These are phyloP conservation scores for Boechera stricta DNA, from an alignment of 345 rosid genomes.

Conservation along the genomic window DNA sequence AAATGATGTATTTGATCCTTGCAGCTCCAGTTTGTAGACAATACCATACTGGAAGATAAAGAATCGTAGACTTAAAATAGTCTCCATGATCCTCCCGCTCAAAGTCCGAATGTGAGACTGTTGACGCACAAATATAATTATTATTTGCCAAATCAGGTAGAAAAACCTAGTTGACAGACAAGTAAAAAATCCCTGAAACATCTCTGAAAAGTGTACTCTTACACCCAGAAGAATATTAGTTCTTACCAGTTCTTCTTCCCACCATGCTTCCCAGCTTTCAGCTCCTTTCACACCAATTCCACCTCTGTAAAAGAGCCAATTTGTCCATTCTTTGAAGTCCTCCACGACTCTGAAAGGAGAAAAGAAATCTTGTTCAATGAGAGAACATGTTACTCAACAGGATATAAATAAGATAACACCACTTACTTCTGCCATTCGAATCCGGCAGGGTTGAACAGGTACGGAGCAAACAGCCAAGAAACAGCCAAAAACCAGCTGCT, in stretches of 20 bases:
- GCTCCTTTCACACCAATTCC: constrained; percentile 99
- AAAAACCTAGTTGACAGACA: neutral
- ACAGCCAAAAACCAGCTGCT: constrained; percentile 98
- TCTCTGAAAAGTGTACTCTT: constrained; percentile 4
- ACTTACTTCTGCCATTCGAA: constrained; percentile 99
- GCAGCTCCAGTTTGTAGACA: constrained; percentile 80
- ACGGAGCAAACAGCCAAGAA: constrained; percentile 98
- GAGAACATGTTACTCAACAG: constrained; percentile 10
- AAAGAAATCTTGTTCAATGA: constrained; percentile 21
- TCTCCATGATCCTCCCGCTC: constrained; percentile 88
- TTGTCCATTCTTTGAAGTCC: constrained; percentile 99
- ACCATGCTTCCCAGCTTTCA: constrained; percentile 99
- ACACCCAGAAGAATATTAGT: constrained; percentile 2
- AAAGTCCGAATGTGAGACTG: constrained; percentile 90
- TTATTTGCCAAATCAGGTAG: constrained; percentile 14
- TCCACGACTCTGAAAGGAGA: constrained; percentile 73
- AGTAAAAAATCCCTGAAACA: constrained; percentile 19
- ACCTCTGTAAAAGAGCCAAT: constrained; percentile 98
- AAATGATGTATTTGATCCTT: constrained; percentile 63
- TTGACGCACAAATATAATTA: constrained; percentile 24
- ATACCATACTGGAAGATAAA: constrained; percentile 94
- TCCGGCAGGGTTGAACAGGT: constrained; percentile 95
- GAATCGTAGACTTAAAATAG: constrained; percentile 80
- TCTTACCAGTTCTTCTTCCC: constrained; percentile 97
- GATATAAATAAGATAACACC: constrained; percentile 28